Evolutionary conservation across 2,329 filamentous ascomycete species (phyloP).

Genomic region (Cercospora citrullina): DNA sequence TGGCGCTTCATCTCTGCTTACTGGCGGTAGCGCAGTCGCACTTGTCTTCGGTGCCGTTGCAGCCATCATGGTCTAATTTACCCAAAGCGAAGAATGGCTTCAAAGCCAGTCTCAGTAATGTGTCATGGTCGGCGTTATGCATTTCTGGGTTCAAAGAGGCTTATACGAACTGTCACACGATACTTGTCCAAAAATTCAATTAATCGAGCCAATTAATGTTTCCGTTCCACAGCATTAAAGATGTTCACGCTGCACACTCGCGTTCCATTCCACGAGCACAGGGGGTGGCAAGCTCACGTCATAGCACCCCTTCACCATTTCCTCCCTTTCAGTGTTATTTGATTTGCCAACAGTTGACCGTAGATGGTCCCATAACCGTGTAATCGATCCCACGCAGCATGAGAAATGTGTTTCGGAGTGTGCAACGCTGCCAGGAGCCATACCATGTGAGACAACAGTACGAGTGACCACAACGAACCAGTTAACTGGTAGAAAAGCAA

Average conservation of each 20-base stretch:
- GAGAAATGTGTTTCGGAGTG: neutral
- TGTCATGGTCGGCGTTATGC: slow-evolving; percentile 2
- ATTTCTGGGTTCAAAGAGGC: neutral
- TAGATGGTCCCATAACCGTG: neutral
- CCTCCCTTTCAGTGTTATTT: neutral
- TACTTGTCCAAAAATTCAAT: neutral
- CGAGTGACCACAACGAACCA: neutral
- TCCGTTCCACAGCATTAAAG: neutral
- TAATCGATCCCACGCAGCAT: neutral
- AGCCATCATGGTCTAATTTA: slow-evolving; percentile 34
- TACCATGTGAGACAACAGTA: neutral
- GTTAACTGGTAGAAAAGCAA: neutral
- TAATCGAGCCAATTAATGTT: neutral
- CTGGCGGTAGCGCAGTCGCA: slow-evolving; percentile 42
- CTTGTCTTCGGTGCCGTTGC: slow-evolving; percentile 45
- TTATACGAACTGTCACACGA: slow-evolving; percentile 4
- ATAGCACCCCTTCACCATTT: neutral
- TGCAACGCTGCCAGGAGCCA: neutral
- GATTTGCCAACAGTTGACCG: neutral
- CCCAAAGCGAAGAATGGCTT: neutral
- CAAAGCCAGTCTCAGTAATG: neutral
- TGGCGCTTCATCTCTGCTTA: slow-evolving; percentile 22
- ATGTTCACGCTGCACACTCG: neutral
- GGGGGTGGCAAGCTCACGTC: neutral
- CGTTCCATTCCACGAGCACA: neutral